phyloP scores from a whole-genome alignment of 495 filamentous ascomycete species.

The Paragyromitra xinjiangensis region DNA sequence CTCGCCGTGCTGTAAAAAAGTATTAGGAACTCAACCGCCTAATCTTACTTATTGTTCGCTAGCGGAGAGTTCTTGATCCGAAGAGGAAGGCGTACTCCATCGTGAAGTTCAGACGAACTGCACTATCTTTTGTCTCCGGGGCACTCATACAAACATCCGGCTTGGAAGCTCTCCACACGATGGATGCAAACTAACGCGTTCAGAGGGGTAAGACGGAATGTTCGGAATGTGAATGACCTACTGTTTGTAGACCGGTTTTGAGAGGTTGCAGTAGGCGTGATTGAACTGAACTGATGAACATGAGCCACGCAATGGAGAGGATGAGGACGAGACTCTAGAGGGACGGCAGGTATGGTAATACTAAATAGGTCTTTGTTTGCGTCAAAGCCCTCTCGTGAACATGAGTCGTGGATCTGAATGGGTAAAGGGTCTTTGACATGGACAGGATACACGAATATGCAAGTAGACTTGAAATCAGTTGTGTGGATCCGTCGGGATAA shows the following conservation, averaged over 20 bases:
- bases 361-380: slow-evolving; percentile 22
- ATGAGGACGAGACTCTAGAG: background rate
- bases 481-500: slow-evolving; percentile 44
- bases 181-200: slow-evolving; percentile 28
- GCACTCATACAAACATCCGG: slow-evolving; percentile 29
- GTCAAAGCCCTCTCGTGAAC: background rate
- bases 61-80: slow-evolving; percentile 8
- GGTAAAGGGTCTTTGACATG: slow-evolving; percentile 36
- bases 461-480: slow-evolving; percentile 31
- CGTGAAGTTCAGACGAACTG: slow-evolving; percentile 47
- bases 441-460: slow-evolving; percentile 35
- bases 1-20: background rate
- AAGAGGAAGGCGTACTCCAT: background rate
- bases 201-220: slow-evolving; percentile 23
- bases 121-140: slow-evolving; percentile 25
- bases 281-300: background rate
- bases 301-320: slow-evolving; percentile 1
- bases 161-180: slow-evolving; percentile 24
- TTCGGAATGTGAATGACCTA: slow-evolving; percentile 21
- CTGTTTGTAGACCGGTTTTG: slow-evolving; percentile 33
- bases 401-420: slow-evolving; percentile 15
- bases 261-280: slow-evolving; percentile 18
- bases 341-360: slow-evolving; percentile 31
- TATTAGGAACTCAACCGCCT: slow-evolving; percentile 10
- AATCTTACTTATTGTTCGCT: background rate